Conservation (phyloP, 2,329 filamentous ascomycete genomes). For the Blumeria graminis region DNA sequence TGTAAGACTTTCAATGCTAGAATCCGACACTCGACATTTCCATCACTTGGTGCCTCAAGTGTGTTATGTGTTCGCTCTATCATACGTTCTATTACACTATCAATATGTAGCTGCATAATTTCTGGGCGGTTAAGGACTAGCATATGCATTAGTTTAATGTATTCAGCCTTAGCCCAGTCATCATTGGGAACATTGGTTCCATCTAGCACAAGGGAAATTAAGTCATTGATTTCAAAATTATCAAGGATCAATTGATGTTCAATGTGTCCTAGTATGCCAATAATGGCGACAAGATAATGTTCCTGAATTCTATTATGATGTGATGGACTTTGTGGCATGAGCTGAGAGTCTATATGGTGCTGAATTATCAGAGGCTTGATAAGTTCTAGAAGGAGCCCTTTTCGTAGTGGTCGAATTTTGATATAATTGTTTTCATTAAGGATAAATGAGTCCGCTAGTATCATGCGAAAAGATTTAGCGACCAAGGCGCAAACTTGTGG, state of each 20-base stretch:
- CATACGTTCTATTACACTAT: slow-evolving; percentile 12
- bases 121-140: slow-evolving; percentile 7
- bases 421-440: slow-evolving; percentile 13
- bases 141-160: slow-evolving; percentile 8
- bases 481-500: slow-evolving; percentile 6
- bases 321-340: not conserved
- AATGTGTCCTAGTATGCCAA: slow-evolving; percentile 10
- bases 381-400: slow-evolving; percentile 4
- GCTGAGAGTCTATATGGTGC: not conserved
- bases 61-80: slow-evolving; percentile 12
- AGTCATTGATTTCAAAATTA: slow-evolving; percentile 2
- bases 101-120: slow-evolving; percentile 10
- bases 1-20: slow-evolving; percentile 13
- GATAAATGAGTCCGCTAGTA: slow-evolving; percentile 10
- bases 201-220: slow-evolving; percentile 10
- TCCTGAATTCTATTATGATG: slow-evolving; percentile 4
- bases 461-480: slow-evolving; percentile 11
- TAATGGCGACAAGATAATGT: slow-evolving; percentile 12
- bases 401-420: slow-evolving; percentile 10
- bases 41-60: slow-evolving; percentile 10
- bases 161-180: slow-evolving; percentile 8
- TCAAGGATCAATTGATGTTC: slow-evolving; percentile 4
- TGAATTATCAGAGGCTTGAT: not conserved
- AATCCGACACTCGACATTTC: slow-evolving; percentile 7
- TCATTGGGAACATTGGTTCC: slow-evolving; percentile 11